A percentile compares a stretch with the other conserved stretches of the same genome.
phyloP scores from a whole-genome alignment of 2,329 filamentous ascomycete species.

The Zopfia rhizophila region DNA sequence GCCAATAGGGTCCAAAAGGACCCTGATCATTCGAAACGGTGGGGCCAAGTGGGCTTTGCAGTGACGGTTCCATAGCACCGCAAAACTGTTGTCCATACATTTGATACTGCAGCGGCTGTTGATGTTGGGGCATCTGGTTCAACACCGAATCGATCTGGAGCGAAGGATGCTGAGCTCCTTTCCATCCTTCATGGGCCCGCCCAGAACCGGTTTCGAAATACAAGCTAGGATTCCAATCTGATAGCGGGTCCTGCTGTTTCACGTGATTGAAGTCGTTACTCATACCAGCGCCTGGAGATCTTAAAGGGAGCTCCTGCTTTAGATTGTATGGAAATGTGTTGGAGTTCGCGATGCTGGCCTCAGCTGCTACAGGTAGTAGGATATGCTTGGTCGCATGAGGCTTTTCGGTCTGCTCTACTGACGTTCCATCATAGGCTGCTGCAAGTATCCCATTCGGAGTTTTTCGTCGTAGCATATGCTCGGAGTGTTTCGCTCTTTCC shows the following conservation, averaged over 20 bases:
- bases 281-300: constrained; percentile 35
- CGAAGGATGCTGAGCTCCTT: constrained; percentile 56
- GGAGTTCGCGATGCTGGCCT: constrained; percentile 45
- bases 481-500: constrained; percentile 54
- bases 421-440: constrained; percentile 88
- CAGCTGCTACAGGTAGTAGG: constrained; percentile 69
- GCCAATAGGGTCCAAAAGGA: constrained; percentile 54
- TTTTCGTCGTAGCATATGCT: constrained; percentile 88
- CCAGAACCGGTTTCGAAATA: constrained; percentile 51
- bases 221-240: constrained; percentile 48
- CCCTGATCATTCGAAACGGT: constrained; percentile 54
- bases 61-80: constrained; percentile 43
- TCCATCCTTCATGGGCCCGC: constrained; percentile 48
- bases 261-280: constrained; percentile 26
- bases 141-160: constrained; percentile 70
- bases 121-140: constrained; percentile 68
- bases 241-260: constrained; percentile 32
- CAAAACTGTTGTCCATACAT: constrained; percentile 47
- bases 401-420: constrained; percentile 75
- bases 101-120: constrained; percentile 63
- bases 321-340: constrained; percentile 37
- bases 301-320: constrained; percentile 50
- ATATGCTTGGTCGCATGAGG: constrained; percentile 86
- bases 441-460: constrained; percentile 94
- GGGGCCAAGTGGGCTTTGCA: constrained; percentile 49